Base-by-base conservation (phyloP, 75 land plant species). In the Cryptomeria japonica region DNA sequence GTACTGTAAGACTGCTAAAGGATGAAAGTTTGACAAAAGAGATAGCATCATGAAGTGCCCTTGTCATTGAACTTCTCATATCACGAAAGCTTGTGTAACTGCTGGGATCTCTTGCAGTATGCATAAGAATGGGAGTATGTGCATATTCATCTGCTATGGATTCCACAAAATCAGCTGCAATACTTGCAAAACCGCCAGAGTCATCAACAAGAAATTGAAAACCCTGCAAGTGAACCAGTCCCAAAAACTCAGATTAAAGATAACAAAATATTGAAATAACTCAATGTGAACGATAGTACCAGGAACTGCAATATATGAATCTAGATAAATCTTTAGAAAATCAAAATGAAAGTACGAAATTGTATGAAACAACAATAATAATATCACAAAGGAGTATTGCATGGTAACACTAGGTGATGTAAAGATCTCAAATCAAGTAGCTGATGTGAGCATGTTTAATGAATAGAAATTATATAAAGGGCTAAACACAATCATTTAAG, bases 141-240 rank as follows among this genome's bases (percentile, higher is more conserved):
- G 18, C 85, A 84, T 84, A 84, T 28, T 84, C 85, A 47, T 84
- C 85, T 9, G 34, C 56, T 31, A 84, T 25, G 8, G 75, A 72
- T 85, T 95, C 95, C 87, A 98, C 76, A 72, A 97, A 91, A 80
- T 95, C 98, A 80, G 91, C 89, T 85, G 97, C 94, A 41, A 98
- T 87, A 84, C 91, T 86, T 12, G 99, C 92, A 92, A 98, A 98
- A 53, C 98, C 97, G 49, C 97, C 97, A 2, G 98, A 94, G 76
- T 93, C 97, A 91, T 97, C 99, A 41, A 97, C 96, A 46, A 96
- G 46, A 80, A 92, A 90, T 89, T 97, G 96, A 77, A 97, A 89
- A 44, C 98, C 98, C 97, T 97, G 93, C 87, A 87, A 32, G 38
- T 38, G 56, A 84, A 14, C 58, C 83, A 42, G 46, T 80, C n/a